Conservation (phyloP, 768 basidiomycete species). For the Holtermannia corniformis region DNA sequence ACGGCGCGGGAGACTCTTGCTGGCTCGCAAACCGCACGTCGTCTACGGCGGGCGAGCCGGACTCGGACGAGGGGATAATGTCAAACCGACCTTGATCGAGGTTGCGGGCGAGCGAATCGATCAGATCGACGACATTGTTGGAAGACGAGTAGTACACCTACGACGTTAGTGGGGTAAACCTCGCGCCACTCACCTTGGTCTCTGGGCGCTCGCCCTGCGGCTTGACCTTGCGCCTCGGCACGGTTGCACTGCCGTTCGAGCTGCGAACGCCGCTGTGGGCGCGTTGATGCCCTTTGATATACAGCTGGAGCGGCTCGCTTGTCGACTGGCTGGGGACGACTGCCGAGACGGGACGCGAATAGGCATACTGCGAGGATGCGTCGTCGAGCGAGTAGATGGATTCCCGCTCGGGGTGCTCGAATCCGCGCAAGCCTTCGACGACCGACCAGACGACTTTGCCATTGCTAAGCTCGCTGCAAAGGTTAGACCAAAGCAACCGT, state of each 20-base stretch:
- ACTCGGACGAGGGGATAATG: slow-evolving; percentile 1
- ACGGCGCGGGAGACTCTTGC: too few species aligned
- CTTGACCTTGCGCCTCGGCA: neutral
- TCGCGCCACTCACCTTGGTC: slow-evolving; percentile 23
- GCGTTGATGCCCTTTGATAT: neutral
- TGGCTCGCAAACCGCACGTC: neutral
- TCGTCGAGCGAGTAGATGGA: slow-evolving; percentile 7
- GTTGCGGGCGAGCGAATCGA: slow-evolving; percentile 26
- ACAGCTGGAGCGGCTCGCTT: neutral
- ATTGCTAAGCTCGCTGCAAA: slow-evolving; percentile 29
- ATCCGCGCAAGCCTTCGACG: slow-evolving; percentile 22
- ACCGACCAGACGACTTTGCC: slow-evolving; percentile 32
- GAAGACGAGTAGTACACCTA: slow-evolving; percentile 30
- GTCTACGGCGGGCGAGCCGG: neutral
- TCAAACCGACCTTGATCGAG: slow-evolving; percentile 27
- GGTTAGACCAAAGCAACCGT: slow-evolving; percentile 6
- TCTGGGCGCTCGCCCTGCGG: slow-evolving; percentile 11
- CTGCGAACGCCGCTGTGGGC: neutral
- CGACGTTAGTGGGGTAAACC: neutral
- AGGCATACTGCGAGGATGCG: slow-evolving; percentile 9
- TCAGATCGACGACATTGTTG: slow-evolving; percentile 31
- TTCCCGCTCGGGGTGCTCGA: neutral
- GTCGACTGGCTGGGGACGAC: neutral
- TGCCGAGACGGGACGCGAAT: slow-evolving; percentile 2
- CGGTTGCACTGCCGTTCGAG: neutral